A percentile compares a stretch with the other conserved stretches of the same genome.
Evolutionary conservation across 1,139 yeast genomes (phyloP).

Genomic region (Hyphopichia pseudoburtonii): DNA sequence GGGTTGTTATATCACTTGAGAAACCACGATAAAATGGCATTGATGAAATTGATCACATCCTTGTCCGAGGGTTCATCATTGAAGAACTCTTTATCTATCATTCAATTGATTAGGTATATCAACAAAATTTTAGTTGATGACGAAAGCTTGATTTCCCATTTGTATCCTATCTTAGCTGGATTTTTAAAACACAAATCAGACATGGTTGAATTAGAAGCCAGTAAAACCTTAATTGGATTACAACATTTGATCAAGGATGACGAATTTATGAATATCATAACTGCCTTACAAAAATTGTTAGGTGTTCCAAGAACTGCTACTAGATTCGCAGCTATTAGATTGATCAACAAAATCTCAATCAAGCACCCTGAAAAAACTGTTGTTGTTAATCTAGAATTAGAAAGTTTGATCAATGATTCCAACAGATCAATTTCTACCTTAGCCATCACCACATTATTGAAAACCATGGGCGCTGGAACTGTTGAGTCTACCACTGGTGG

Average conservation of each 20-base stretch:
- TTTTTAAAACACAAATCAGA: conserved; percentile 84
- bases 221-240: conserved; percentile 71
- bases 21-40: conserved; percentile 91
- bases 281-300: conserved; percentile 72
- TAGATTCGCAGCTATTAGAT: conserved; percentile 89
- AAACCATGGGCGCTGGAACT: conserved; percentile 82
- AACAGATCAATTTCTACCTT: conserved; percentile 97
- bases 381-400: conserved; percentile 74
- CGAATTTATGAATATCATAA: conserved; percentile 64
- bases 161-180: conserved; percentile 63
- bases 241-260: conserved; percentile 59
- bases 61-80: conserved; percentile 63
- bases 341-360: conserved; percentile 82
- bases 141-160: conserved; percentile 51
- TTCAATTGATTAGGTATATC: conserved; percentile 82
- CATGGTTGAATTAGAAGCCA: conserved; percentile 92
- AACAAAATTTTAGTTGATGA: conserved; percentile 66
- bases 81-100: conserved; percentile 74
- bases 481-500: conserved; percentile 34
- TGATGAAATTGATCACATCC: conserved; percentile 85
- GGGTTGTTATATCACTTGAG: conserved; percentile 87
- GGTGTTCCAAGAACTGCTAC: conserved; percentile 90
- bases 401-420: conserved; percentile 79
- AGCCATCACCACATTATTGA: conserved; percentile 92
- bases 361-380: conserved; percentile 76